Evolutionary conservation across 768 basidiomycete species (phyloP), one percentile per base, ranked within the genome.

Genomic region (Trametes elegans): DNA sequence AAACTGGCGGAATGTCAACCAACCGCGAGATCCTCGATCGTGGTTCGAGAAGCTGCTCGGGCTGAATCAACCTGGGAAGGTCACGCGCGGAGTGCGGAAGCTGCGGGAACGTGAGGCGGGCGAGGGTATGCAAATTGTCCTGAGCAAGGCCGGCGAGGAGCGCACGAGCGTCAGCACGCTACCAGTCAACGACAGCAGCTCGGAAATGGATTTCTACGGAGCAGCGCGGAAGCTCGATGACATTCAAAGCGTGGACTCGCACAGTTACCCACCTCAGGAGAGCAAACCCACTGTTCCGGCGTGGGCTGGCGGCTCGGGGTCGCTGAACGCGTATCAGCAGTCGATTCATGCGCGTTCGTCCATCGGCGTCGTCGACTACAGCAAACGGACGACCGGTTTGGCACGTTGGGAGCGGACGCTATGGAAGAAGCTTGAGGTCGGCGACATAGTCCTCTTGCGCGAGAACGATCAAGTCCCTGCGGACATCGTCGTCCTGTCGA

Each of bases 391-490:
- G 2, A 75, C 75, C 3, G 93, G 93, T 0, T 81, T 85, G 3
- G 86, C 92, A 2, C 77, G 79, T 24, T 98, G 96, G 96, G 94
- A 98, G 66, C 77, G 96, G 51, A 98, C 96, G 13, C 74, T 98
- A 1, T 98, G 96, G 96, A 98, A 98, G 78, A 98, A 98, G 76
- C 78, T 98, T 39, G 94, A 97, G 67, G 94, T 98, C 10, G 96
- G 96, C n/a, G 96, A 98, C 66, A 72, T 98, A 19, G 91, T 98
- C 27, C 74, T 98, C 7, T 76, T 98, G 29, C 76, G 88, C 55
- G 93, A 98, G 61, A 90, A 98, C 70, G 96, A 98, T 45, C 96
- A 97, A 72, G 88, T 98, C 11, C 96, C 96, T 0, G 96, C 96
- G 7, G 96, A 99, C 66, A 88, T 98, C 60, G 79, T 95, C 57